Evolutionary conservation across 2,329 filamentous ascomycete genomes (phyloP).

Genomic region (Corynespora cassiicola): DNA sequence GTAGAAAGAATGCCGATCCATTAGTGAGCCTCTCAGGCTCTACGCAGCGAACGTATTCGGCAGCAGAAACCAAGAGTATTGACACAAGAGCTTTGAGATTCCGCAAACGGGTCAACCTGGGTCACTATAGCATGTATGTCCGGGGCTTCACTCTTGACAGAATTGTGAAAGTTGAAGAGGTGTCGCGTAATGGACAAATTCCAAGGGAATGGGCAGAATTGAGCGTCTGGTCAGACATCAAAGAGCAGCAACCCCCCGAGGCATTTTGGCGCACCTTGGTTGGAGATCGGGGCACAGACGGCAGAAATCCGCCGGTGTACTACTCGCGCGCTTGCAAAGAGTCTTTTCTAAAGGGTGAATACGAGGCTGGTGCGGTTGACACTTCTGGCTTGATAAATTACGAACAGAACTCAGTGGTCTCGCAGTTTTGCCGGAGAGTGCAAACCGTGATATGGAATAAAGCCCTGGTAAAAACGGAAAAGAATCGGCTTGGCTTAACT

Average conservation of each 20-base stretch:
- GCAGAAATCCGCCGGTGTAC: conserved; percentile 21
- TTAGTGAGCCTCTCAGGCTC: conserved; percentile 38
- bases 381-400: conserved; percentile 19
- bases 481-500: conserved; percentile 17
- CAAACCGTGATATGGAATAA: conserved; percentile 27
- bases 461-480: conserved; percentile 18
- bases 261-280: conserved; percentile 24
- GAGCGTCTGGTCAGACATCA: conserved; percentile 4
- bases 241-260: conserved; percentile 11
- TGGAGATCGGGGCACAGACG: conserved; percentile 17
- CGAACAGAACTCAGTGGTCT: conserved; percentile 19
- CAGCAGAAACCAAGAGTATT: conserved; percentile 27
- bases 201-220: conserved; percentile 20
- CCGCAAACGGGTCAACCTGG: conserved; percentile 18
- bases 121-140: conserved; percentile 40
- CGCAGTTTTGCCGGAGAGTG: conserved; percentile 25
- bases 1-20: conserved; percentile 44
- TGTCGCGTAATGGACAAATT: conserved; percentile 17
- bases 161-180: conserved; percentile 13
- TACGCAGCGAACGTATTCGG: conserved; percentile 37
- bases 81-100: conserved; percentile 26
- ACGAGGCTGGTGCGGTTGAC: conserved; percentile 11
- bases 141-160: conserved; percentile 38
- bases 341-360: conserved; percentile 15
- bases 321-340: conserved; percentile 23